Percentiles rank a stretch among this genome's conserved stretches.
phyloP scores from a whole-genome alignment of 768 basidiomycete species.

The Postia placenta region DNA sequence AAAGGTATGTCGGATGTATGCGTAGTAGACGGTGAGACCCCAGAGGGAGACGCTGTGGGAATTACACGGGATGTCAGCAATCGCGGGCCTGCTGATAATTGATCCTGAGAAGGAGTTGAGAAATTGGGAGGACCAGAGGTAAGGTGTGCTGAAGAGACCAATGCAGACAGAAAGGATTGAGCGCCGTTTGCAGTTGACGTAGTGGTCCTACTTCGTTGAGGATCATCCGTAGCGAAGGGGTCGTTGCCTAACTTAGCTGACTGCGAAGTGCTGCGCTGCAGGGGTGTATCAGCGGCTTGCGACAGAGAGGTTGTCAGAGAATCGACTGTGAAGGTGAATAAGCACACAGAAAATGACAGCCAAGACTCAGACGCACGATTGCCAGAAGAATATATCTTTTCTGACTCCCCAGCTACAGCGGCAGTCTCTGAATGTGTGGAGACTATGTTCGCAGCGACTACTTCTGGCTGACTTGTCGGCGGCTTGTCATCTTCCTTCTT shows the following conservation, averaged over 20 bases:
- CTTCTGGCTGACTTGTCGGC: no score
- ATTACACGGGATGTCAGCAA: conserved; percentile 8
- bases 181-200: not conserved
- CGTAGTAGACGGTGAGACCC: conserved; percentile 4
- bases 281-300: no score
- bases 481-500: conserved; percentile 31
- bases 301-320: no score
- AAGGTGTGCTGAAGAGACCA: conserved; percentile 2
- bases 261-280: no score
- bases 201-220: not conserved
- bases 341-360: no score
- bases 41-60: conserved; percentile 2
- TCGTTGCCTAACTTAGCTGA: no score
- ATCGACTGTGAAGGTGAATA: no score
- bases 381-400: no score
- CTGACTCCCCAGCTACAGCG: no score
- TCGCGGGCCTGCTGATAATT: conserved; percentile 4
- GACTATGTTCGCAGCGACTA: no score
- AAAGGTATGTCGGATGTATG: conserved; percentile 6
- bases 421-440: no score
- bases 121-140: not conserved
- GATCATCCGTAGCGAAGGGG: not conserved
- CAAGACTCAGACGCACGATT: no score
- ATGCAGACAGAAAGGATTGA: conserved; percentile 2
- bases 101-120: conserved; percentile 7